Evolutionary conservation across 169 alveolate species (phyloP), one percentile per base, ranked within the genome.

Genomic region (Amoebophrya sp.): DNA sequence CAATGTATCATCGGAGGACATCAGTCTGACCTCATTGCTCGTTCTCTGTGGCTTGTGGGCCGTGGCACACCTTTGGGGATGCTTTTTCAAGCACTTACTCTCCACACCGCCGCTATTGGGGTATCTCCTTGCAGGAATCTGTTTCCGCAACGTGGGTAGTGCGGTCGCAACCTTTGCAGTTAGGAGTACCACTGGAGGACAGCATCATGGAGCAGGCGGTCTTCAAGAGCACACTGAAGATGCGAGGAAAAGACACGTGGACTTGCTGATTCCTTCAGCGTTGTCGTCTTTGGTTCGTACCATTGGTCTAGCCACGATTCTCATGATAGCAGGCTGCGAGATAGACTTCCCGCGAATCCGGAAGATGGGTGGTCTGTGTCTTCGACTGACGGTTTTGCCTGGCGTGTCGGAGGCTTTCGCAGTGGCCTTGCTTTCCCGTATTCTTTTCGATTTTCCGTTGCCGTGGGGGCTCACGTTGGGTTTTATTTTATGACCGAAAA

Each of bases 391-490:
- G 33, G 83, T 65, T 6, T 36, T 65, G 3, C 83, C 83, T 10
- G 83, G 83, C 83, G 83, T 65, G 36, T 26, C 39, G 38, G 83
- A 65, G 83, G 83, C 83, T 36, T 65, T 65, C 26, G 83, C 83
- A 6, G 83, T 65, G 83, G 83, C 83, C n/a, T 18, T 65, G 38
- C 33, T 65, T 0, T 65, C 83, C 36, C 2, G 2, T 29, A 26
- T 26, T 26, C 2, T 65, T 29, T 65, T 65, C 26, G 83, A 36
- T 6, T 65, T 65, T 26, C 2, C 12, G 10, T 18, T 6, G 33
- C 33, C 83, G 38, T 65, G 83, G 83, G 83, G 83, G 38, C 83
- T 65, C 36, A 36, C n/a, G 83, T 36, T 65, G 83, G 83, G 83
- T 10, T 65, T 65, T 26, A 65, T 65, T 36, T n/a, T n/a, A n/a